Percentiles rank a stretch among this genome's conserved stretches.
Evolutionary conservation across 805 yeast species (phyloP).

Genomic region (Kazachstania africana): DNA sequence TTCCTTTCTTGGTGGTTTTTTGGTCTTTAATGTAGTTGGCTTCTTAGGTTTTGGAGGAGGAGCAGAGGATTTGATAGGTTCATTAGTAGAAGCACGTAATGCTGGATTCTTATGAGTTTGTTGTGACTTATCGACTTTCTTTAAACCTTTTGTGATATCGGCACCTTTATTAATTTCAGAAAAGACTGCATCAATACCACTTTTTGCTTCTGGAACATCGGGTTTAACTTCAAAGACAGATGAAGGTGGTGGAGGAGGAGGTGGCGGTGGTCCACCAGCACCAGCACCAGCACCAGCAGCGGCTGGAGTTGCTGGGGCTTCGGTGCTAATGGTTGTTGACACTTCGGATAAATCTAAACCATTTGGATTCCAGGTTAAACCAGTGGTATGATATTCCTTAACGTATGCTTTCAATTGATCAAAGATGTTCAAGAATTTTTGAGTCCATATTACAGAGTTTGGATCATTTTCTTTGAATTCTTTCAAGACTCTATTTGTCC

Average conservation of each 20-base stretch:
- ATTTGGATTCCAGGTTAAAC: conserved; percentile 64
- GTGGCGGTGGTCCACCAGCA: conserved; percentile 62
- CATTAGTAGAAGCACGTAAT: conserved; percentile 47
- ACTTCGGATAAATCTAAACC: conserved; percentile 43
- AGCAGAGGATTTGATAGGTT: conserved; percentile 29
- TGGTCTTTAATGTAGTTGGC: conserved; percentile 47
- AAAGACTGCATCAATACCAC: conserved; percentile 81
- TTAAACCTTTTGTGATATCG: conserved; percentile 69
- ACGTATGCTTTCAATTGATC: conserved; percentile 63
- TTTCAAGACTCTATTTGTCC: conserved; percentile 84
- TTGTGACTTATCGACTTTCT: conserved; percentile 85
- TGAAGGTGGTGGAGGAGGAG: conserved; percentile 88
- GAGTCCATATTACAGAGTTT: conserved; percentile 73
- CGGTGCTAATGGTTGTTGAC: conserved; percentile 11
- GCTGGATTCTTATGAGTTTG: conserved; percentile 90
- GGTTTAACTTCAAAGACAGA: conserved; percentile 40
- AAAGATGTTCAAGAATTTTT: conserved; percentile 46
- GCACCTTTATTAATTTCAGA: conserved; percentile 84
- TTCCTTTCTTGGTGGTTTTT: conserved; percentile 54
- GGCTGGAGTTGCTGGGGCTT: conserved; percentile 27
- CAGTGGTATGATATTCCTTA: conserved; percentile 69
- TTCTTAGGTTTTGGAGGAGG: conserved; percentile 77
- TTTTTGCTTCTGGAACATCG: conserved; percentile 16
- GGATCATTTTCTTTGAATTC: conserved; percentile 66
- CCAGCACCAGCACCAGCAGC: conserved; percentile 25